These are phyloP conservation scores for Raffaelea albimanens DNA, from an alignment of 2,329 filamentous ascomycete species.

Conservation along the genomic window DNA sequence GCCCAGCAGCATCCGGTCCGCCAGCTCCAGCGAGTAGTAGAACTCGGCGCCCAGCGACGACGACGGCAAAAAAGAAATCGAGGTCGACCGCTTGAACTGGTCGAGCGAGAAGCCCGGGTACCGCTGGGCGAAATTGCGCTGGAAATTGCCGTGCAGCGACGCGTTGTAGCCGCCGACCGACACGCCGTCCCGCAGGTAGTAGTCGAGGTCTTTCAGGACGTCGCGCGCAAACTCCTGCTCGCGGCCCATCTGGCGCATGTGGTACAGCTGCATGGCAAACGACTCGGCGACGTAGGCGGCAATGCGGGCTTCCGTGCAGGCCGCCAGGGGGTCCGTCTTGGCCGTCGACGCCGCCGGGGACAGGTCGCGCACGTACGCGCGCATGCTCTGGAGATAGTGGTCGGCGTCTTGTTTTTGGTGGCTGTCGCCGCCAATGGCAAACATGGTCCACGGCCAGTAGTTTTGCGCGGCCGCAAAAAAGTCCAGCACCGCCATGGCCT, in stretches of 20 bases:
- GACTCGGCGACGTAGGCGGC: slow-evolving; percentile 80
- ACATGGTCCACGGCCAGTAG: slow-evolving; percentile 91
- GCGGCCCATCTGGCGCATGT: slow-evolving; percentile 67
- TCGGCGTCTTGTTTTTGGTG: slow-evolving; percentile 14
- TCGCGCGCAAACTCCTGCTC: slow-evolving; percentile 55
- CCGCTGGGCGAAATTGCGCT: slow-evolving; percentile 71
- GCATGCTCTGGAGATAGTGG: slow-evolving; percentile 62
- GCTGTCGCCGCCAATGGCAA: slow-evolving; percentile 62
- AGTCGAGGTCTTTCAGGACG: slow-evolving; percentile 65
- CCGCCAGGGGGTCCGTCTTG: slow-evolving; percentile 44
- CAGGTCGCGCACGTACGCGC: slow-evolving; percentile 56
- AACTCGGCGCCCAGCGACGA: slow-evolving; percentile 52
- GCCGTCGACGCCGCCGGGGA: slow-evolving; percentile 40
- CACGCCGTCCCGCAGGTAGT: slow-evolving; percentile 70
- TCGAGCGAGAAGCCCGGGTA: slow-evolving; percentile 66
- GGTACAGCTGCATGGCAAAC: slow-evolving; percentile 83
- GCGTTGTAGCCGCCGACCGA: slow-evolving; percentile 75
- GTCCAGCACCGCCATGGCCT: slow-evolving; percentile 68
- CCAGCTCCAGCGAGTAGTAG: slow-evolving; percentile 74
- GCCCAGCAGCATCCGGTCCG: slow-evolving; percentile 61
- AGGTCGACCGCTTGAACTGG: slow-evolving; percentile 67
- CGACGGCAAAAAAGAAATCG: slow-evolving; percentile 46
- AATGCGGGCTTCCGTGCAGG: slow-evolving; percentile 57
- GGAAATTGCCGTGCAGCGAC: slow-evolving; percentile 77
- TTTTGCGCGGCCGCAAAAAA: slow-evolving; percentile 86